These are phyloP conservation scores for Oryza glaberrima DNA, from an alignment of 176 grass and related monocot species.

Conservation along the genomic window DNA sequence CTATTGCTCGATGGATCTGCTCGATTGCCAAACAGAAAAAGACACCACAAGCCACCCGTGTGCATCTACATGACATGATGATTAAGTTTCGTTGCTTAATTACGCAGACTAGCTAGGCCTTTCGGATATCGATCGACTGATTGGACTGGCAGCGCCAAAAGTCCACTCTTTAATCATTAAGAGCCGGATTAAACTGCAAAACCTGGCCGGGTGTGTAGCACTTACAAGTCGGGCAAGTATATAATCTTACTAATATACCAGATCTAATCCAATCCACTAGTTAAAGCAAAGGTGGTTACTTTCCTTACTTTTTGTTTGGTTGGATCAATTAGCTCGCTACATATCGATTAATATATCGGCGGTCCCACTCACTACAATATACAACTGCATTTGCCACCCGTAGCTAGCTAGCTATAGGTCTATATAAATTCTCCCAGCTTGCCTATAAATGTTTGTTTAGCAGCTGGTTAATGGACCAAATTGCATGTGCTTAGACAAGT, in stretches of 20 bases:
- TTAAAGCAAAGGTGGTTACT: conserved; percentile 37
- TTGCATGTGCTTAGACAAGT: conserved; percentile 27
- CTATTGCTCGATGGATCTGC: conserved; percentile 28
- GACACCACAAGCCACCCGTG: conserved; percentile 51
- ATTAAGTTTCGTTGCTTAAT: conserved; percentile 50
- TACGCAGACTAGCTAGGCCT: conserved; percentile 31
- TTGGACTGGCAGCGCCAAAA: conserved; percentile 33
- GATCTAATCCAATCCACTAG: conserved; percentile 37
- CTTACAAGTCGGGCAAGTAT: background rate
- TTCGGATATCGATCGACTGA: background rate
- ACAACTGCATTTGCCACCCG: background rate
- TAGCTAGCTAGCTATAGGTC: background rate
- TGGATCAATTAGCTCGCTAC: conserved; percentile 30
- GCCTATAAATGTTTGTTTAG: background rate
- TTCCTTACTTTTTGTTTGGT: background rate
- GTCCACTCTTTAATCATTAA: conserved; percentile 52
- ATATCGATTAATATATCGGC: conserved; percentile 6
- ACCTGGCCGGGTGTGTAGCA: conserved; percentile 3
- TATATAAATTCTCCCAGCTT: background rate
- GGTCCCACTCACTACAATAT: background rate
- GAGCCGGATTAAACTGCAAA: conserved; percentile 41
- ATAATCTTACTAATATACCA: conserved; percentile 18
- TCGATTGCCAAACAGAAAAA: conserved; percentile 41
- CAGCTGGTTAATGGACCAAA: background rate
- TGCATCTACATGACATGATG: conserved; percentile 56